Evolutionary conservation across 202 grass and related monocot genomes (phyloP).

Genomic region (Digitaria exilis): DNA sequence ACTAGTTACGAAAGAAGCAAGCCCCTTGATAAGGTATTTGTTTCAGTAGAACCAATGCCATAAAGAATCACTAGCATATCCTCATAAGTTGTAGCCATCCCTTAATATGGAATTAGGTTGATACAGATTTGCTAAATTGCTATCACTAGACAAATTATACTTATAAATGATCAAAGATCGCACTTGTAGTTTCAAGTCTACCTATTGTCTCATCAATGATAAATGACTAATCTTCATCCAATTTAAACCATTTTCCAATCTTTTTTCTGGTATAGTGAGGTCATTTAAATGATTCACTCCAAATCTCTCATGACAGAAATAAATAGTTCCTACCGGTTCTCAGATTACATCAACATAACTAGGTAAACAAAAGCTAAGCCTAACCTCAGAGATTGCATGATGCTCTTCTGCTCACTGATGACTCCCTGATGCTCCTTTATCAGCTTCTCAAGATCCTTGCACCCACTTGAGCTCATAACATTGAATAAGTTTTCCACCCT

Average conservation of each 20-base stretch:
- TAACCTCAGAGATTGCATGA: conserved; percentile 97
- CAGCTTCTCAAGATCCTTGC: conserved; percentile 74
- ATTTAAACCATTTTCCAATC: neutral
- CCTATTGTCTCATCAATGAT: conserved; percentile 2
- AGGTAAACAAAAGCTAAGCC: conserved; percentile 24
- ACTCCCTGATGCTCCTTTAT: conserved; percentile 75
- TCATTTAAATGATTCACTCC: conserved; percentile 20
- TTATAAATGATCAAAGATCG: neutral
- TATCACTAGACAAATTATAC: conserved; percentile 1
- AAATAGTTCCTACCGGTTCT: neutral
- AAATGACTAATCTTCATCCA: conserved; percentile 24
- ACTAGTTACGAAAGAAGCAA: conserved; percentile 6
- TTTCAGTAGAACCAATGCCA: conserved; percentile 4
- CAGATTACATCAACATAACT: conserved; percentile 18
- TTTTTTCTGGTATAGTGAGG: conserved; percentile 11
- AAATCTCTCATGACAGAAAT: conserved; percentile 11
- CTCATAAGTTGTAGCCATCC: too few species aligned
- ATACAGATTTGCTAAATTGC: neutral
- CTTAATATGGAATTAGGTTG: neutral
- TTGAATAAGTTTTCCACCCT: conserved; percentile 68
- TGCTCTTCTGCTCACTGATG: conserved; percentile 83
- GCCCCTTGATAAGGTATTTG: conserved; percentile 13
- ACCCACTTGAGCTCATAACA: conserved; percentile 65
- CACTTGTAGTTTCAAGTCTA: neutral
- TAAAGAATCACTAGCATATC: conserved; percentile 20